Evolutionary conservation across 768 basidiomycete species (phyloP).

Genomic region (Neoboletus magnificus): DNA sequence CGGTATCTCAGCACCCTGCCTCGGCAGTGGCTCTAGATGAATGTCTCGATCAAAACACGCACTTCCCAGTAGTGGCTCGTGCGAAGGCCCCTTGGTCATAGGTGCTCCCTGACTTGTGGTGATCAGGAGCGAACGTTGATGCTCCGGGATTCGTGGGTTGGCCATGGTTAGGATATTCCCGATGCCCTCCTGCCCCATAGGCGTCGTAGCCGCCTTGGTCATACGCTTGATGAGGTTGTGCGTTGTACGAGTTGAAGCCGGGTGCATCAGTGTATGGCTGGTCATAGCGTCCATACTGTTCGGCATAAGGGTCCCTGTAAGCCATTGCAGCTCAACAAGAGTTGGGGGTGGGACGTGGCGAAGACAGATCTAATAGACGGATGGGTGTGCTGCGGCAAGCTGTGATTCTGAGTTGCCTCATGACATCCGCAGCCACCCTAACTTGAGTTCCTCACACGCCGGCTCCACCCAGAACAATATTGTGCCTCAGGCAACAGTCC

Average conservation of each 20-base stretch:
- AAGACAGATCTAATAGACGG: neutral
- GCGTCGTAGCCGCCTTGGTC: constrained; percentile 43
- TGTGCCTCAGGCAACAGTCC: neutral
- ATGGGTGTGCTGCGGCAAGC: constrained; percentile 22
- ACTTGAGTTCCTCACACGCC: constrained; percentile 12
- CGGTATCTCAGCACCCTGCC: constrained; percentile 2
- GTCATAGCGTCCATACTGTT: constrained; percentile 29
- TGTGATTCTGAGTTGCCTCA: neutral
- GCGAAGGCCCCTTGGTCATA: constrained; percentile 45
- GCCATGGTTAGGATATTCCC: constrained; percentile 35
- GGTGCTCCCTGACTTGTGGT: constrained; percentile 31
- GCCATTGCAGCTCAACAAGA: constrained; percentile 32
- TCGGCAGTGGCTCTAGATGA: neutral
- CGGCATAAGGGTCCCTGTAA: constrained; percentile 56
- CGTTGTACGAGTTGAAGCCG: constrained; percentile 46
- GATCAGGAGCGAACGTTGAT: constrained; percentile 13
- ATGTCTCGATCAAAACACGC: constrained; percentile 19
- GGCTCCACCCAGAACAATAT: neutral
- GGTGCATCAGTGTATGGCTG: constrained; percentile 34
- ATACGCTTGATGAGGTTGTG: constrained; percentile 50
- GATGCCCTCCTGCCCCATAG: constrained; percentile 30
- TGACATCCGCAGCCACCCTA: constrained; percentile 6
- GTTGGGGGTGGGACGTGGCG: neutral
- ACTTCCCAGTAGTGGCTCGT: constrained; percentile 29
- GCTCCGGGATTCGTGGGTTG: constrained; percentile 12